A percentile compares a stretch with the other conserved stretches of the same genome.
Evolutionary conservation across 306 rosid genomes (phyloP).

Genomic region (Trifolium repens): DNA sequence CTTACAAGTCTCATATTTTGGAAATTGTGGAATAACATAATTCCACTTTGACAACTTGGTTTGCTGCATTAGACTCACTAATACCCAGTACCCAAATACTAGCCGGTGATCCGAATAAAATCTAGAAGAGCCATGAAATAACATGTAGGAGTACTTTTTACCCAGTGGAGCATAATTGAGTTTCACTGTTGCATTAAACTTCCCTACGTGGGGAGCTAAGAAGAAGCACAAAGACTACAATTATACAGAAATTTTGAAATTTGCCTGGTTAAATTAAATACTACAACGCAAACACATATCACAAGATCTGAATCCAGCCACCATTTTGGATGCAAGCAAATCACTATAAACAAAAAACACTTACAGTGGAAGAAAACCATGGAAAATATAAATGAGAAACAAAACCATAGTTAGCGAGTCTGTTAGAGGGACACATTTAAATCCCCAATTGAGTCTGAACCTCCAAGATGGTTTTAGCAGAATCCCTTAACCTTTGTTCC

Average conservation of each 20-base stretch:
- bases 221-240: neutral
- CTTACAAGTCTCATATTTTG: too few species aligned
- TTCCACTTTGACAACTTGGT: too few species aligned
- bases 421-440: slow-evolving; percentile 25
- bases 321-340: neutral
- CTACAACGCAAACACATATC: neutral
- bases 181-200: too few species aligned
- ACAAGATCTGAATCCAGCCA: neutral
- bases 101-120: too few species aligned
- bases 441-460: slow-evolving; percentile 66
- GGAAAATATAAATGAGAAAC: neutral
- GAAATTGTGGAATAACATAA: too few species aligned
- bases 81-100: too few species aligned
- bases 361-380: neutral
- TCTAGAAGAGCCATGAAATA: too few species aligned
- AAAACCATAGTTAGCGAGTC: neutral
- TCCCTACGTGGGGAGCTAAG: too few species aligned
- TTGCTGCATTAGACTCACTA: too few species aligned
- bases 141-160: too few species aligned
- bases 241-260: neutral
- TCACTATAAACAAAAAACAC: neutral
- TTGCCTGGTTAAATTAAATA: neutral
- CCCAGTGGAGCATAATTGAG: too few species aligned
- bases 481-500: slow-evolving; percentile 56
- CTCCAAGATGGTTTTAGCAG: slow-evolving; percentile 68